Conservation (phyloP, 768 basidiomycete species). For the Rhodosporidiobolus sp. region DNA sequence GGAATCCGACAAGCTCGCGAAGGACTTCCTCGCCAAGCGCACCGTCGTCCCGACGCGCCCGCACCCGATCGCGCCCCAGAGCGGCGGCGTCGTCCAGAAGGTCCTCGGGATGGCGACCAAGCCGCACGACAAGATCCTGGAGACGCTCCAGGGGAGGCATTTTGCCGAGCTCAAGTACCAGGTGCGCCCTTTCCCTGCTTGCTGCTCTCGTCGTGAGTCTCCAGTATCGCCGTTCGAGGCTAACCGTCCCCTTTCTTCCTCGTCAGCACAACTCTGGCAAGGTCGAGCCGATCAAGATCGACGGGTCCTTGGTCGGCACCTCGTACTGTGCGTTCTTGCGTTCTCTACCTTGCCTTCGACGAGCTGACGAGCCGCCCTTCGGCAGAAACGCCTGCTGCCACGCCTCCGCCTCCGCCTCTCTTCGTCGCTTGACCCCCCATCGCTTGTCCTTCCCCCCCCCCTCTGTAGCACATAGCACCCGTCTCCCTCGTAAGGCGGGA, state of each 20-base stretch:
- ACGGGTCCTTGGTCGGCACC: background rate
- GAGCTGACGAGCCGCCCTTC: too few relatives aligned
- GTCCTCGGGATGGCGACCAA: constrained; percentile 8
- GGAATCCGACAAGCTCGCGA: constrained; percentile 26
- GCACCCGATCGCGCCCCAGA: constrained; percentile 30
- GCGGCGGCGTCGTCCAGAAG: constrained; percentile 32
- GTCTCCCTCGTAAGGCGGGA: too few relatives aligned
- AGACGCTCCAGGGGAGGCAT: background rate
- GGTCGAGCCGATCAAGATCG: constrained; percentile 18
- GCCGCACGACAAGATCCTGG: constrained; percentile 30
- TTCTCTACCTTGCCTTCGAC: too few relatives aligned
- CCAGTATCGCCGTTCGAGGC: too few relatives aligned
- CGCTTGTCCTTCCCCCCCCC: background rate
- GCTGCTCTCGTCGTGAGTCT: too few relatives aligned
- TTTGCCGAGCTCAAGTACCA: constrained; percentile 10
- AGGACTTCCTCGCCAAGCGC: constrained; percentile 19
- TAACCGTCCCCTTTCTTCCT: too few relatives aligned
- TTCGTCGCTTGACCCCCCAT: background rate
- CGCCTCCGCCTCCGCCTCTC: background rate
- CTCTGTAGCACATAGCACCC: background rate
- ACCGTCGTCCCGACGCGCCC: constrained; percentile 23
- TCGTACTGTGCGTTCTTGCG: background rate
- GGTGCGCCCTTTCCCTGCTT: background rate
- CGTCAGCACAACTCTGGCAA: background rate
- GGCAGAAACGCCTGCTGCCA: too few relatives aligned